A percentile compares a stretch with the other conserved stretches of the same genome.
phyloP scores from a whole-genome alignment of 495 filamentous ascomycete species.

The Baudoinia panamericana region DNA sequence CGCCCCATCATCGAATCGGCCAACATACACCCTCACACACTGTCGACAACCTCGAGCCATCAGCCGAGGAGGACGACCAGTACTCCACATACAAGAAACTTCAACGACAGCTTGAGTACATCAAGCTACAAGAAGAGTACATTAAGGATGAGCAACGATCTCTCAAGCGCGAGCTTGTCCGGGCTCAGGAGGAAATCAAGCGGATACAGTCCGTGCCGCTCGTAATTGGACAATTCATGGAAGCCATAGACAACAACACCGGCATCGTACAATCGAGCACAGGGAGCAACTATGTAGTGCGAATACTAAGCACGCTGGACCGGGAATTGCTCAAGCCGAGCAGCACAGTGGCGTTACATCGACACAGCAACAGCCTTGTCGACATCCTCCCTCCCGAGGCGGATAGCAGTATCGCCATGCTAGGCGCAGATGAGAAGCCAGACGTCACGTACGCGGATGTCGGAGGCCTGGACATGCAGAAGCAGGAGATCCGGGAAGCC shows the following conservation, averaged over 20 bases:
- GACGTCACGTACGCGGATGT: conserved; percentile 98
- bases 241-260: conserved; percentile 98
- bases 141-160: conserved; percentile 99
- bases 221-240: conserved; percentile 99
- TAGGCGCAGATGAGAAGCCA: conserved; percentile 90
- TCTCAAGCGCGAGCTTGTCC: conserved; percentile 90
- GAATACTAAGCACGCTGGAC: conserved; percentile 94
- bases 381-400: conserved; percentile 96
- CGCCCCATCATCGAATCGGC: conserved; percentile 62
- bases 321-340: conserved; percentile 95
- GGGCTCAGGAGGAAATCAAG: conserved; percentile 98
- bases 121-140: conserved; percentile 97
- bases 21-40: conserved; percentile 70
- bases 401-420: conserved; percentile 96
- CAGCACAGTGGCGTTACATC: conserved; percentile 90
- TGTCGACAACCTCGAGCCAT: conserved; percentile 74
- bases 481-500: conserved; percentile 96
- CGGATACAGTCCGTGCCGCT: conserved; percentile 95
- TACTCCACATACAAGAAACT: conserved; percentile 91
- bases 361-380: conserved; percentile 95
- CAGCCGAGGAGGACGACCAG: conserved; percentile 76
- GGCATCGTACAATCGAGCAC: conserved; percentile 98
- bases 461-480: conserved; percentile 97
- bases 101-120: conserved; percentile 90
- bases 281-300: conserved; percentile 97